Percentiles rank a stretch among this genome's conserved stretches.
phyloP scores from a whole-genome alignment of 108 stramenopile genomes.

The Skeletonema potamos region DNA sequence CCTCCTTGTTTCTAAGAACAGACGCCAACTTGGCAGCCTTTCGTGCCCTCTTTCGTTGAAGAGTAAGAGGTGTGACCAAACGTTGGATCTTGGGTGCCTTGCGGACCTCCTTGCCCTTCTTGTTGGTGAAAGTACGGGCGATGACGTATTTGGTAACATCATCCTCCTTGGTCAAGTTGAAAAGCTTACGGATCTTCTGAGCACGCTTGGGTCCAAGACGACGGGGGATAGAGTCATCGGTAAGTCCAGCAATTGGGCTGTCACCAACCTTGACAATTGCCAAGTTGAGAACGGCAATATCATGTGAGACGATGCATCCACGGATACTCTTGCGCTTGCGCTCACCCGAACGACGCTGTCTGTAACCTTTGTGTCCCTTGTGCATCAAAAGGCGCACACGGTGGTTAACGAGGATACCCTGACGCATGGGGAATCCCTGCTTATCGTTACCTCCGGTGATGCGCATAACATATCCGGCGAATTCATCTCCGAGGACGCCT shows the following conservation, averaged over 20 bases:
- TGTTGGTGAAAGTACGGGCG: constrained; percentile 93
- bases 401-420: constrained; percentile 97
- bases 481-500: constrained; percentile 95
- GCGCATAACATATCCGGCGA: constrained; percentile 96
- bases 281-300: constrained; percentile 98
- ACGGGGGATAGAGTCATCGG: constrained; percentile 91
- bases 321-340: constrained; percentile 99
- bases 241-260: constrained; percentile 90
- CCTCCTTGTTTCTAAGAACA: constrained; percentile 85
- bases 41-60: constrained; percentile 95
- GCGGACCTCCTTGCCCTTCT: constrained; percentile 90
- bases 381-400: constrained; percentile 95
- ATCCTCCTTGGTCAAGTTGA: constrained; percentile 99
- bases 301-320: constrained; percentile 98
- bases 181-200: constrained; percentile 99
- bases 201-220: constrained; percentile 99
- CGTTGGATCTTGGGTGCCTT: constrained; percentile 99
- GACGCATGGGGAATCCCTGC: constrained; percentile 99
- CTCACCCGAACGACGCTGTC: constrained; percentile 95
- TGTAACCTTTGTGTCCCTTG: constrained; percentile 92
- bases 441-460: constrained; percentile 99
- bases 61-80: constrained; percentile 93
- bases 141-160: constrained; percentile 99
- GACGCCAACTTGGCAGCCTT: constrained; percentile 77
- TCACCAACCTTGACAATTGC: constrained; percentile 97